These are phyloP conservation scores for Wickerhamiella kurtzmanii DNA, from an alignment of 805 yeast species.

Conservation along the genomic window DNA sequence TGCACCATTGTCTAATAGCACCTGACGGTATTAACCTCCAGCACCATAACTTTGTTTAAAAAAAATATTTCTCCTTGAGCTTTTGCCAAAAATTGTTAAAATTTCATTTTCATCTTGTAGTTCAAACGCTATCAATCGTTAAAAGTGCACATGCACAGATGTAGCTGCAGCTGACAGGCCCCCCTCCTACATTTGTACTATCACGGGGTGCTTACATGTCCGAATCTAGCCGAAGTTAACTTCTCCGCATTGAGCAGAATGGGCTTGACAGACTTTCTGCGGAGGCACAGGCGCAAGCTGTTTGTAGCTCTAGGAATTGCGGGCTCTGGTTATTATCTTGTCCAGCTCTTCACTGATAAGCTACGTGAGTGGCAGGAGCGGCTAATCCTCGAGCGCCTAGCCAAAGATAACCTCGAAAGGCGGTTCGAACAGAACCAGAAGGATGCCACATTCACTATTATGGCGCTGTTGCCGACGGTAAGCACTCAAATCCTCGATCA, in stretches of 20 bases:
- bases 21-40: too few species aligned
- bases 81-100: too few species aligned
- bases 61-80: too few species aligned
- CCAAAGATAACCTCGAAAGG: constrained; percentile 58
- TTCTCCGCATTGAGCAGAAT: constrained; percentile 1
- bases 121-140: too few species aligned
- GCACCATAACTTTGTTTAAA: too few species aligned
- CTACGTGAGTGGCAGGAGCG: constrained; percentile 38
- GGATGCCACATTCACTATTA: constrained; percentile 72
- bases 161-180: too few species aligned
- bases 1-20: too few species aligned
- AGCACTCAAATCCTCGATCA: constrained; percentile 47
- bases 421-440: constrained; percentile 84
- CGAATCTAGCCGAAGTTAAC: neutral
- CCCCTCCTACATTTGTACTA: too few species aligned
- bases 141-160: too few species aligned
- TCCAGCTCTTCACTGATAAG: constrained; percentile 33
- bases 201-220: too few species aligned
- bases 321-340: constrained; percentile 33
- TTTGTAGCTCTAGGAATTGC: constrained; percentile 33
- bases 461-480: constrained; percentile 69
- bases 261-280: constrained; percentile 27
- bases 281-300: constrained; percentile 35
- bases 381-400: constrained; percentile 42
- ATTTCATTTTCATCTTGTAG: too few species aligned